A percentile compares a stretch with the other conserved stretches of the same genome.
phyloP scores from a whole-genome alignment of 306 rosid species.

The Carpinus fangiana region DNA sequence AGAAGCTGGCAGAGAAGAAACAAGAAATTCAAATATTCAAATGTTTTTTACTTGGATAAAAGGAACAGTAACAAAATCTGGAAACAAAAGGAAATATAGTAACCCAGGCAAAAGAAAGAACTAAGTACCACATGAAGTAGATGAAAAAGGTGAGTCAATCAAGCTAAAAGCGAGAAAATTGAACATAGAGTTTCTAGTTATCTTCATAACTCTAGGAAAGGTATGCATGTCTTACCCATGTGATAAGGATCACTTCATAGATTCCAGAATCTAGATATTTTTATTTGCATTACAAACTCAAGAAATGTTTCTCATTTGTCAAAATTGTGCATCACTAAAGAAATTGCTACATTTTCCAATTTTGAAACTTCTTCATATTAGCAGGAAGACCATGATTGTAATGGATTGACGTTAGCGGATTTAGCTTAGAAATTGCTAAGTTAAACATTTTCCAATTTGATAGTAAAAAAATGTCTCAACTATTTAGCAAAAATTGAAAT shows the following conservation, averaged over 20 bases:
- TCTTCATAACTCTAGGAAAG: not conserved
- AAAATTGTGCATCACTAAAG: too few relatives aligned
- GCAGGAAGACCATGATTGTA: not conserved
- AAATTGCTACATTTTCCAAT: not conserved
- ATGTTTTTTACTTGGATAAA: not conserved
- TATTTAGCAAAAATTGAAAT: not conserved
- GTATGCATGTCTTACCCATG: not conserved
- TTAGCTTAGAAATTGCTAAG: not conserved
- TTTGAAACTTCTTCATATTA: not conserved
- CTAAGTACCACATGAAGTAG: not conserved
- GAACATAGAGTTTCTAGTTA: not conserved
- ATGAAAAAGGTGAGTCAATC: not conserved
- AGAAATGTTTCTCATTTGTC: not conserved
- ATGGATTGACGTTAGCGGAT: not conserved
- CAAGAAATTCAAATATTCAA: not conserved
- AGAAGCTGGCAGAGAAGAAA: slow-evolving; percentile 5
- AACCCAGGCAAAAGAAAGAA: not conserved
- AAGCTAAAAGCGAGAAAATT: not conserved
- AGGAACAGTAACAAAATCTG: not conserved
- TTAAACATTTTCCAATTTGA: not conserved
- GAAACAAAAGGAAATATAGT: not conserved
- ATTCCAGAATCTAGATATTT: not conserved
- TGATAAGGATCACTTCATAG: not conserved
- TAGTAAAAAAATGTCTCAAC: not conserved
- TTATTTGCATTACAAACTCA: not conserved